phyloP scores from a whole-genome alignment of 805 yeast genomes.

The Candida cerambycidarum region DNA sequence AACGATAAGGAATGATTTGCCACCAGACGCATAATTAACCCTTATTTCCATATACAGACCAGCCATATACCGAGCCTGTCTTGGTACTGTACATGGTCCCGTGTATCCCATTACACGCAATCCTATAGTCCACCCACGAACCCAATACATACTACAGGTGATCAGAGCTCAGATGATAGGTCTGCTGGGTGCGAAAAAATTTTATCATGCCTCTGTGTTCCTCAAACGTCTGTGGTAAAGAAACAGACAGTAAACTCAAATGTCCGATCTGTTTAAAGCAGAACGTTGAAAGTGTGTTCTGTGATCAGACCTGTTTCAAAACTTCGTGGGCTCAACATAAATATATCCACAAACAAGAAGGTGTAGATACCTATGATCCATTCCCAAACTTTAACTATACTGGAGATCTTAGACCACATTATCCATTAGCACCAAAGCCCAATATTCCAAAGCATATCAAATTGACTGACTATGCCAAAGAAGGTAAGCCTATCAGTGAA shows the following conservation, averaged over 20 bases:
- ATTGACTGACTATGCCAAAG: slow-evolving; percentile 78
- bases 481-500: slow-evolving; percentile 81
- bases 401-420: slow-evolving; percentile 73
- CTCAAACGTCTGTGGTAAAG: slow-evolving; percentile 83
- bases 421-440: slow-evolving; percentile 78
- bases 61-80: too few relatives aligned
- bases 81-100: too few relatives aligned
- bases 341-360: slow-evolving; percentile 60
- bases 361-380: slow-evolving; percentile 70
- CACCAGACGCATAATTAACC: too few relatives aligned
- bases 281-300: slow-evolving; percentile 63
- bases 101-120: too few relatives aligned
- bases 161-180: neutral
- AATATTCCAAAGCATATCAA: slow-evolving; percentile 68
- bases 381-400: slow-evolving; percentile 76
- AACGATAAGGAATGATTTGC: too few relatives aligned
- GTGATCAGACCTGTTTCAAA: slow-evolving; percentile 82
- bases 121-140: too few relatives aligned
- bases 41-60: too few relatives aligned
- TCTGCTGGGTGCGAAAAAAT: too few relatives aligned
- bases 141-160: too few relatives aligned
- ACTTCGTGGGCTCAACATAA: slow-evolving; percentile 73
- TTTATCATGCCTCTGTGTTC: slow-evolving; percentile 47
- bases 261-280: slow-evolving; percentile 90
- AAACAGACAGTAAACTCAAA: slow-evolving; percentile 70